Evolutionary conservation across 306 rosid genomes (phyloP).

Genomic region (peach (Prunus persica)): DNA sequence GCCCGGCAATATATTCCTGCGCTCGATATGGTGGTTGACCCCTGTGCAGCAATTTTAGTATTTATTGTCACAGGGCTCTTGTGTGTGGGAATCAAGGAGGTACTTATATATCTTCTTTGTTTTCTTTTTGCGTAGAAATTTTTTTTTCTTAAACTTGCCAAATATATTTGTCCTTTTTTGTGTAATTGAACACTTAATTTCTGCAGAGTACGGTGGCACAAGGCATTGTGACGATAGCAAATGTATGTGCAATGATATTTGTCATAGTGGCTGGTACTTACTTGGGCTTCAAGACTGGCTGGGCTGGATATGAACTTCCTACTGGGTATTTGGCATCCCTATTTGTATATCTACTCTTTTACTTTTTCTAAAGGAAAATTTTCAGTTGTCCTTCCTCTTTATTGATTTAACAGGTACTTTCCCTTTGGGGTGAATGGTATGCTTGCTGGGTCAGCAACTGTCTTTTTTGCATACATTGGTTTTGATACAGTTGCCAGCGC

Average conservation of each 20-base stretch:
- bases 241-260: slow-evolving; percentile 80
- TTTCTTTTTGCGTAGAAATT: not conserved
- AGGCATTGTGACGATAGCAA: slow-evolving; percentile 66
- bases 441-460: slow-evolving; percentile 98
- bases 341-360: not conserved
- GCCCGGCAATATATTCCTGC: slow-evolving; percentile 73
- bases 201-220: slow-evolving; percentile 82
- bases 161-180: slow-evolving; percentile 1
- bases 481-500: slow-evolving; percentile 92
- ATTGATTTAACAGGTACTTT: slow-evolving; percentile 51
- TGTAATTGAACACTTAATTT: slow-evolving; percentile 5
- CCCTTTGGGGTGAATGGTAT: slow-evolving; percentile 90
- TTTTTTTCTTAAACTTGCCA: not conserved
- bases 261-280: slow-evolving; percentile 74
- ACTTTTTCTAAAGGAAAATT: slow-evolving; percentile 6
- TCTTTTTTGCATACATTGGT: slow-evolving; percentile 91
- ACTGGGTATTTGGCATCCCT: slow-evolving; percentile 50
- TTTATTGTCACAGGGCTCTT: slow-evolving; percentile 69
- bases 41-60: slow-evolving; percentile 85
- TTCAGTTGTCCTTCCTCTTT: slow-evolving; percentile 16
- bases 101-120: slow-evolving; percentile 16
- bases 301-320: slow-evolving; percentile 89
- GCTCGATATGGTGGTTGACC: slow-evolving; percentile 66
- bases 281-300: slow-evolving; percentile 82
- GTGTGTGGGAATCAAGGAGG: slow-evolving; percentile 94